Percentiles rank a stretch among this genome's conserved stretches.
Evolutionary conservation across 306 rosid species (phyloP).

Genomic region (Clitoria ternatea): DNA sequence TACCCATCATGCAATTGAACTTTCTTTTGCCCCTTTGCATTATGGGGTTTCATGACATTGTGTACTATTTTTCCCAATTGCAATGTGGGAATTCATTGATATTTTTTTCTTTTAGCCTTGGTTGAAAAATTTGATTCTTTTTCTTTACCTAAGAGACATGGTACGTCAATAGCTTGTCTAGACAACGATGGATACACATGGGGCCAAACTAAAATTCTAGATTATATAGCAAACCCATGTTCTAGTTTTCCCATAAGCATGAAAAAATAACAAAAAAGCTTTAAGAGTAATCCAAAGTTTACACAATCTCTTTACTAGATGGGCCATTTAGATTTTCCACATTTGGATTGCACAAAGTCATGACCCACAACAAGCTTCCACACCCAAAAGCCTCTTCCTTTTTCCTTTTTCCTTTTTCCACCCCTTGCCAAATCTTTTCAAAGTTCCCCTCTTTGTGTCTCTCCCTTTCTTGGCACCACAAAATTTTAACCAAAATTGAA

Average conservation of each 20-base stretch:
- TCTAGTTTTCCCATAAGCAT: slow-evolving; percentile 28
- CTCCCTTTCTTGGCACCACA: slow-evolving; percentile 11
- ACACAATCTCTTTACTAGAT: slow-evolving; percentile 1
- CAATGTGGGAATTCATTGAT: slow-evolving; percentile 13
- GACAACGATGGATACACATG: slow-evolving; percentile 35
- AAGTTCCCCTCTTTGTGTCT: neutral
- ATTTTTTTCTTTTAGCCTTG: slow-evolving; percentile 8
- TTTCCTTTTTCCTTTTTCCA: neutral
- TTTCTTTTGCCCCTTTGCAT: slow-evolving; percentile 13
- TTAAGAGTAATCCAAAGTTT: slow-evolving; percentile 9
- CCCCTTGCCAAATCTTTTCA: neutral
- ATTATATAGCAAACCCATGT: slow-evolving; percentile 27
- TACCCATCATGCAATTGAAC: slow-evolving; percentile 13
- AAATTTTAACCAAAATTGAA: neutral
- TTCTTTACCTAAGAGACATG: slow-evolving; percentile 16
- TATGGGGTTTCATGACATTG: slow-evolving; percentile 9
- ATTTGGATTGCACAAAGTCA: slow-evolving; percentile 10
- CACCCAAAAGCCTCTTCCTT: slow-evolving; percentile 8
- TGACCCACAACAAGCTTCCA: slow-evolving; percentile 23
- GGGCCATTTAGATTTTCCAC: slow-evolving; percentile 34
- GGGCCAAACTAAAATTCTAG: slow-evolving; percentile 11
- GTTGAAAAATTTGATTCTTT: slow-evolving; percentile 23
- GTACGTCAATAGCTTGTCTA: slow-evolving; percentile 20
- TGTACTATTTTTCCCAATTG: slow-evolving; percentile 12
- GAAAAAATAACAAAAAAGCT: slow-evolving; percentile 18